Base-by-base conservation (phyloP, 1,139 yeast genomes). In the Blastobotrys apis region DNA sequence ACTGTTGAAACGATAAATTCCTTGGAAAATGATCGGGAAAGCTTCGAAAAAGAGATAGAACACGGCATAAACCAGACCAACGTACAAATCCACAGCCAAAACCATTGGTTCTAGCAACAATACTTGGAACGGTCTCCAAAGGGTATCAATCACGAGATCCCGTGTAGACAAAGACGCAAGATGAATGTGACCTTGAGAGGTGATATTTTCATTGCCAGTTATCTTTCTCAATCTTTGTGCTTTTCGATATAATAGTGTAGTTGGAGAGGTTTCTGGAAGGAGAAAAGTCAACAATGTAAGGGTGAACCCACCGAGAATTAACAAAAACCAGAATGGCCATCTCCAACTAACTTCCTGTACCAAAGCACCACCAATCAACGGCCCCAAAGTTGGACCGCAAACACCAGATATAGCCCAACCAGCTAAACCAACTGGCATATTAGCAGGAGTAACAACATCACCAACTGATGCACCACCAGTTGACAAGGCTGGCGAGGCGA, bases 381-480 rank as follows among this genome's bases (percentile, higher is more conserved):
- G 88, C 2, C 86, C 90, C 25, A 80, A 53, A 20, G 74, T 74
- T 0, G 86, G 86, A 35, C 87, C 88, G 48, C 64, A 69, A 52
- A 69, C 78, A 55, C 74, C 78, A 62, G 65, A 78, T 47, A 55
- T 72, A 60, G 74, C 78, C 81, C 71, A 78, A 44, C 67, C 61
- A 37, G 59, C 79, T 56, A 69, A 35, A 54, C 66, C 78, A 19
- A 80, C 49, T 1, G 54, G 58, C 32, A 50, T 22, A 10, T 41
- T 23, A 3, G 53, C 51, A 20, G 48, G 39, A 1, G 26, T 42
- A 20, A 55, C 47, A 22, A 63, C 49, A 64, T 88, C 97, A 47
- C 83, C 74, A 49, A 87, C 75, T 3, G 94, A 79, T 48, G 95
- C 97, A 47, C 90, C 94, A 10, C 92, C 95, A 53, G 85, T 79